Conservation (phyloP, 768 basidiomycete genomes). For the Sarcodon sp. region DNA sequence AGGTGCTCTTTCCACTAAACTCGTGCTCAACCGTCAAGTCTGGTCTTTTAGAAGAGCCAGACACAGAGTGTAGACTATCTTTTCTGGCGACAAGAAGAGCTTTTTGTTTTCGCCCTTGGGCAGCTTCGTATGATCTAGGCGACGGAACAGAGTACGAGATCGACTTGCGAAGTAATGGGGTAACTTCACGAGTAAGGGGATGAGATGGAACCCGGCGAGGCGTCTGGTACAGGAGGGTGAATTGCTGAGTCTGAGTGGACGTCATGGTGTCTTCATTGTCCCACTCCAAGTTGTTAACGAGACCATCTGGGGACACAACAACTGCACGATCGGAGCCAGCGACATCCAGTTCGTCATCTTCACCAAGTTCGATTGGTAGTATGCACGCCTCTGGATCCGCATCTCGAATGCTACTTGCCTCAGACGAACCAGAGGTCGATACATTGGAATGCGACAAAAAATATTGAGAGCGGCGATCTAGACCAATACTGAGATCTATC, state of each 20-base stretch:
- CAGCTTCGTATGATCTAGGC: conserved; percentile 5
- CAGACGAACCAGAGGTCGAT: conserved; percentile 27
- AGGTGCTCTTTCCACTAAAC: conserved; percentile 50
- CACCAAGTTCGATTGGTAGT: neutral
- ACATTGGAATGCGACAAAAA: conserved; percentile 47
- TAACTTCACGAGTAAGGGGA: conserved; percentile 10
- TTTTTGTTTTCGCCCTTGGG: conserved; percentile 17
- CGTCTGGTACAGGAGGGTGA: neutral
- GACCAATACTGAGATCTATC: conserved; percentile 4
- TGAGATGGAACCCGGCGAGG: neutral
- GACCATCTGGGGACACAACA: conserved; percentile 3
- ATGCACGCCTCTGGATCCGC: conserved; percentile 20
- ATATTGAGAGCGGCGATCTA: conserved; percentile 61
- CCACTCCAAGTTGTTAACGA: conserved; percentile 12
- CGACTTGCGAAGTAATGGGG: conserved; percentile 27
- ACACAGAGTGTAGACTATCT: conserved; percentile 3
- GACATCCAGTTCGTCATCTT: neutral
- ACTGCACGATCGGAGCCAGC: neutral
- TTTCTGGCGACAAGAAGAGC: conserved; percentile 22
- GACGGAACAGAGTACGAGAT: conserved; percentile 18
- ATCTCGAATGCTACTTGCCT: conserved; percentile 17
- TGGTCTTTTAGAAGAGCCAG: neutral
- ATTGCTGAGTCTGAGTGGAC: neutral
- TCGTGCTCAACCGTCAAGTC: conserved; percentile 14
- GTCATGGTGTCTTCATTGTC: conserved; percentile 6